Conservation (phyloP, 495 filamentous ascomycete species). For the Thozetella sp. region DNA sequence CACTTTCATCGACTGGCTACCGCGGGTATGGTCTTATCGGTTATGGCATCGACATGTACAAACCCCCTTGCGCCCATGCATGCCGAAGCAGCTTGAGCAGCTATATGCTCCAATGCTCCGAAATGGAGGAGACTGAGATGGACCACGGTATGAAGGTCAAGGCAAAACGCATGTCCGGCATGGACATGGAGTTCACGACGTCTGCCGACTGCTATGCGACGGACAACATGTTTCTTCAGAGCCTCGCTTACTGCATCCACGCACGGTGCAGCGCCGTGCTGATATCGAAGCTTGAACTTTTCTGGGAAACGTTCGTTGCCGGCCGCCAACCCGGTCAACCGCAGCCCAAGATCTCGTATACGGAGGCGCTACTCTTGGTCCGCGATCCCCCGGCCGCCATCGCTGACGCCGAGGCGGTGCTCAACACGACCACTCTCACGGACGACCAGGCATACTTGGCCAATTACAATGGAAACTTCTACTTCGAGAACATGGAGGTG, state of each 20-base stretch:
- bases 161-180: constrained; percentile 6
- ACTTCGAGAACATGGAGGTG: constrained; percentile 16
- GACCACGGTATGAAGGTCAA: not conserved
- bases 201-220: constrained; percentile 28
- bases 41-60: constrained; percentile 28
- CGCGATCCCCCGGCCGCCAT: not conserved
- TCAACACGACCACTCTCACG: constrained; percentile 28
- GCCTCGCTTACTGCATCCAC: constrained; percentile 31
- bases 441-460: constrained; percentile 12
- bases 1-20: no score
- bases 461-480: constrained; percentile 14
- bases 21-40: constrained; percentile 37
- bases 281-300: constrained; percentile 22
- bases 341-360: constrained; percentile 25
- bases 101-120: constrained; percentile 25
- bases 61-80: constrained; percentile 28
- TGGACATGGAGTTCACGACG: constrained; percentile 15
- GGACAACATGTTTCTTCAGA: constrained; percentile 30
- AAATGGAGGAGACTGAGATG: constrained; percentile 7
- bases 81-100: constrained; percentile 20
- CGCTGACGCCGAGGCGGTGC: not conserved
- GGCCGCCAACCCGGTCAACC: constrained; percentile 15
- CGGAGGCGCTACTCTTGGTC: constrained; percentile 13
- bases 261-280: constrained; percentile 20
- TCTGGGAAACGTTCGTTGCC: constrained; percentile 25